phyloP scores from a whole-genome alignment of 148 eudicot genomes.

The Vaccinium darrowii region DNA sequence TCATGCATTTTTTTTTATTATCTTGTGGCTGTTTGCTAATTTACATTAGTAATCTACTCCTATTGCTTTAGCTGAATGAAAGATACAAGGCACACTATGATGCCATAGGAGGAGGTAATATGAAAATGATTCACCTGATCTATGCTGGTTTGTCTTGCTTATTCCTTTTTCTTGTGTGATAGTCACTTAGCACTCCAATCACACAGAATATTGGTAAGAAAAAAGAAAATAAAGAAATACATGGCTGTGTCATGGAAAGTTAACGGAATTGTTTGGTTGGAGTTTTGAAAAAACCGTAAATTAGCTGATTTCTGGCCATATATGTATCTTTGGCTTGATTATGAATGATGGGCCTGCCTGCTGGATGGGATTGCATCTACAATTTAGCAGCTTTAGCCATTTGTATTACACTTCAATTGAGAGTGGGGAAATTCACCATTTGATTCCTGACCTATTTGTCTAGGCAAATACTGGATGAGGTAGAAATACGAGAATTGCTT shows the following conservation, averaged over 20 bases:
- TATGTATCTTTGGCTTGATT: neutral
- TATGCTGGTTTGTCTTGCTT: neutral
- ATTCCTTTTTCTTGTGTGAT: neutral
- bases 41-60: neutral
- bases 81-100: neutral
- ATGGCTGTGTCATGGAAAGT: neutral
- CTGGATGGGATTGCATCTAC: neutral
- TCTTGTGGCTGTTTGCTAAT: neutral
- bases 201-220: neutral
- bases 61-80: neutral
- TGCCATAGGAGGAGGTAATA: neutral
- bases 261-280: neutral
- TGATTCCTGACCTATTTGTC: constrained; percentile 1
- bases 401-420: neutral
- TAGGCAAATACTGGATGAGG: constrained; percentile 90
- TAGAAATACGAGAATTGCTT: constrained; percentile 89
- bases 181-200: neutral
- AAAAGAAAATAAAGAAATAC: neutral
- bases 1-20: neutral
- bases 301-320: neutral
- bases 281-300: neutral
- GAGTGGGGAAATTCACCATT: neutral
- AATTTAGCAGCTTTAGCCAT: neutral
- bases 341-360: neutral
- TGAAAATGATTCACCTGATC: neutral